Percentiles rank a stretch among this genome's conserved stretches.
Conservation (phyloP, 345 rosid species). For the Salix udensis region DNA sequence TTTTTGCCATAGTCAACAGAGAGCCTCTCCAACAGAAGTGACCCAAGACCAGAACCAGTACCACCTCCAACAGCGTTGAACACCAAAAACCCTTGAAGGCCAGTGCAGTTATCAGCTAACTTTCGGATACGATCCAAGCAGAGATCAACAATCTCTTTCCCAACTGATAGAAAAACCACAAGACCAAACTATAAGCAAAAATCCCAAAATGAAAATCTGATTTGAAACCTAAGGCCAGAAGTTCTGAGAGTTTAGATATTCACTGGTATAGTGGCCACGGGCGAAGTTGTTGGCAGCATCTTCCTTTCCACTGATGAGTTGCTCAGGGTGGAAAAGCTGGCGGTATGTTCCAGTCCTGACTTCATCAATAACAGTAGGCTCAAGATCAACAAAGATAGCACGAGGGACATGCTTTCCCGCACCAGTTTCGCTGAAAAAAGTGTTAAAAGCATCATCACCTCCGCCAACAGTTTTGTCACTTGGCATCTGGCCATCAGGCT, state of each 20-base stretch:
- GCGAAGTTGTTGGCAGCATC: constrained; percentile 30
- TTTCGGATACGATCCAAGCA: constrained; percentile 28
- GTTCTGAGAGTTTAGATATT: background rate
- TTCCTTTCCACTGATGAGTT: constrained; percentile 26
- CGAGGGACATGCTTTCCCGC: constrained; percentile 30
- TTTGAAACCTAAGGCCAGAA: background rate
- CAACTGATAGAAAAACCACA: constrained; percentile 5
- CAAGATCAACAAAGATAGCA: constrained; percentile 23
- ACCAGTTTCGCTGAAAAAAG: constrained; percentile 26
- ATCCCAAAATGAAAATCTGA: background rate
- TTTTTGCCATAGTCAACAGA: constrained; percentile 13
- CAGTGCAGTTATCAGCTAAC: constrained; percentile 28
- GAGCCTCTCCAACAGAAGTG: constrained; percentile 22
- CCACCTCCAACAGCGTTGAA: constrained; percentile 30
- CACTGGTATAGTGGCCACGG: constrained; percentile 28
- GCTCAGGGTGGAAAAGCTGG: constrained; percentile 28
- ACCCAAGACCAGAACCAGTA: constrained; percentile 27
- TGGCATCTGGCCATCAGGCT: constrained; percentile 32
- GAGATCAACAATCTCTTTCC: constrained; percentile 28
- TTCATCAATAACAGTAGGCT: constrained; percentile 27
- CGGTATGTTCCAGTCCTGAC: constrained; percentile 24
- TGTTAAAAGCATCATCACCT: constrained; percentile 28
- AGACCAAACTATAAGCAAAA: background rate
- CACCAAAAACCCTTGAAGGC: constrained; percentile 26
- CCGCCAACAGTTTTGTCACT: constrained; percentile 25